Percentiles rank a stretch among this genome's conserved stretches.
phyloP scores from a whole-genome alignment of 495 filamentous ascomycete genomes.

The Penicillium macrosclerotiorum region DNA sequence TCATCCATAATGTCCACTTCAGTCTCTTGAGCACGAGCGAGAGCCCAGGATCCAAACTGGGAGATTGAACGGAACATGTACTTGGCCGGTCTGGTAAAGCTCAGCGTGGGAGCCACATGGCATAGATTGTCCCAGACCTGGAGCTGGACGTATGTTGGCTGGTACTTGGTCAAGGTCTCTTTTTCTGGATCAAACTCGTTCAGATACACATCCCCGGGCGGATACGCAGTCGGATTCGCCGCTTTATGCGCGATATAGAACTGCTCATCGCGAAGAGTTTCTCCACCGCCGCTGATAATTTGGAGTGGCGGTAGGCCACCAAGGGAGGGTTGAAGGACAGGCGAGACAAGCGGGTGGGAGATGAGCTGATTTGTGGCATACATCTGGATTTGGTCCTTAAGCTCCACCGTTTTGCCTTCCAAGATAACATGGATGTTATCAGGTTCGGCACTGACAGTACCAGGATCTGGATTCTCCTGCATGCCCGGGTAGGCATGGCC shows the following conservation, averaged over 20 bases:
- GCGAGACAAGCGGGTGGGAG: slow-evolving; percentile 85
- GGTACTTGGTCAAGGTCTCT: slow-evolving; percentile 58
- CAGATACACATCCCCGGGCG: slow-evolving; percentile 63
- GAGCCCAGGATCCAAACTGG: slow-evolving; percentile 87
- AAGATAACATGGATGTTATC: slow-evolving; percentile 55
- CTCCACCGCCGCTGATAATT: slow-evolving; percentile 82
- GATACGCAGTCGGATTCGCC: slow-evolving; percentile 72
- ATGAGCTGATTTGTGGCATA: slow-evolving; percentile 88
- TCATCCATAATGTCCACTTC: slow-evolving; percentile 80
- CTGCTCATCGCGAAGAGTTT: slow-evolving; percentile 88
- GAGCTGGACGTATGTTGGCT: slow-evolving; percentile 87
- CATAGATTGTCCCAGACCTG: slow-evolving; percentile 96
- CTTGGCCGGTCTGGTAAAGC: slow-evolving; percentile 91
- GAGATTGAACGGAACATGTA: slow-evolving; percentile 89
- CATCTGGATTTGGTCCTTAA: slow-evolving; percentile 94
- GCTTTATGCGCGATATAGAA: slow-evolving; percentile 94
- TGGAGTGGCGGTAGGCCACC: slow-evolving; percentile 86
- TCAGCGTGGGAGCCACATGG: slow-evolving; percentile 85
- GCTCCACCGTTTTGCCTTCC: slow-evolving; percentile 67
- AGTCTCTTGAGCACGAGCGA: slow-evolving; percentile 76
- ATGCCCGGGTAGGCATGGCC: slow-evolving; percentile 35
- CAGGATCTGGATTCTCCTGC: slow-evolving; percentile 25
- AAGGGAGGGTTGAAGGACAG: slow-evolving; percentile 77
- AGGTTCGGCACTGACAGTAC: slow-evolving; percentile 32
- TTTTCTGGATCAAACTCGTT: slow-evolving; percentile 59